Evolutionary conservation across 2,329 filamentous ascomycete species (phyloP).

Genomic region (Pseudohalonectria lignicola): DNA sequence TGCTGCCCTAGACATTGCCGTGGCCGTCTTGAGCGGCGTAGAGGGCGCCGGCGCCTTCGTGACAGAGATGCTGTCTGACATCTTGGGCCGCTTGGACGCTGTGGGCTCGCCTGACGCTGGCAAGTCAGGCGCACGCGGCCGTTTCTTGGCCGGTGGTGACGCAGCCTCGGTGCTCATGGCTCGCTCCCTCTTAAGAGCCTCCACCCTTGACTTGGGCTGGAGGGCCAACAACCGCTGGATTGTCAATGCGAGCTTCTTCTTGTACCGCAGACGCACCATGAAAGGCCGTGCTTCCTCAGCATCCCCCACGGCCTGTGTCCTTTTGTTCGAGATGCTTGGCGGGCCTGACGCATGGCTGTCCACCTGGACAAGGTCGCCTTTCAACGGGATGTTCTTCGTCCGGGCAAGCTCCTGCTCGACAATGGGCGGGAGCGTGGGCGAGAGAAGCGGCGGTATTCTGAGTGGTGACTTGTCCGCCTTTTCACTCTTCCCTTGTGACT

Average conservation of each 20-base stretch:
- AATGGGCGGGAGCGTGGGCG: conserved; percentile 41
- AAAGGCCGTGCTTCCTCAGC: conserved; percentile 20
- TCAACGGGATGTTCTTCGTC: conserved; percentile 17
- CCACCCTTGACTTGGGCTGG: conserved; percentile 25
- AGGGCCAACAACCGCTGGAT: conserved; percentile 35
- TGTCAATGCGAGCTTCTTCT: conserved; percentile 31
- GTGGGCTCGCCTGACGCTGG: conserved; percentile 18
- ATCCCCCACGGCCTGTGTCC: conserved; percentile 17
- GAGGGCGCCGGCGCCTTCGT: conserved; percentile 26
- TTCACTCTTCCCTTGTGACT: conserved; percentile 9
- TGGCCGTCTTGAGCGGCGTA: conserved; percentile 37
- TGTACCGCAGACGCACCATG: conserved; percentile 37
- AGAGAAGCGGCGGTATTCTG: conserved; percentile 38
- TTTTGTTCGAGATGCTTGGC: conserved; percentile 22
- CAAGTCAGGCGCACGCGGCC: conserved; percentile 27
- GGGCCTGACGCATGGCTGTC: conserved; percentile 18
- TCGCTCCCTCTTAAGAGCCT: conserved; percentile 27
- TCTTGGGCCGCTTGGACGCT: conserved; percentile 21
- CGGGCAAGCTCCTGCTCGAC: conserved; percentile 35
- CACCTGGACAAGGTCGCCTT: conserved; percentile 10
- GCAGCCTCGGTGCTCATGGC: conserved; percentile 29
- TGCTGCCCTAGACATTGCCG: conserved; percentile 40
- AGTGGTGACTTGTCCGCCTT: conserved; percentile 19
- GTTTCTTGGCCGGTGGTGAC: conserved; percentile 33
- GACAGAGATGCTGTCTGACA: conserved; percentile 20